Percentiles rank a stretch among this genome's conserved stretches.
Conservation (phyloP, 2,329 filamentous ascomycete species). For the Paecilomyces sp. region DNA sequence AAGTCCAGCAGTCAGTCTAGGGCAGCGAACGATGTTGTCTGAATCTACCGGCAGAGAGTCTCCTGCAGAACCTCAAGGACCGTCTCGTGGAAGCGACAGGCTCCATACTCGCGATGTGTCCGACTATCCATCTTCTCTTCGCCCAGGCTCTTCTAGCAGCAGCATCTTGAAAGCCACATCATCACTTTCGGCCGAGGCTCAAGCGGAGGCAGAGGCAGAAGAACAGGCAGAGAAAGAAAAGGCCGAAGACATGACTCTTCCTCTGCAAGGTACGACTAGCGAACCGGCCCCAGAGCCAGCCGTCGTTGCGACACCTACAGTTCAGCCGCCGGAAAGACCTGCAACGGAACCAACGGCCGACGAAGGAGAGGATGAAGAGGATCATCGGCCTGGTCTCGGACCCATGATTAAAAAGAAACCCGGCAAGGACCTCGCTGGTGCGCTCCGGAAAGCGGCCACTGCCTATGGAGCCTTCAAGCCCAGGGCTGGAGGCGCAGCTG, state of each 20-base stretch:
- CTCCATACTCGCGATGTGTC: constrained; percentile 11
- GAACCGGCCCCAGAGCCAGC: not conserved
- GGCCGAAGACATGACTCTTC: constrained; percentile 13
- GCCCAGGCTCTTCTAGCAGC: constrained; percentile 12
- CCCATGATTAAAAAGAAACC: constrained; percentile 86
- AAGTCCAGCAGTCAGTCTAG: constrained; percentile 19
- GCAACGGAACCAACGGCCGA: constrained; percentile 24
- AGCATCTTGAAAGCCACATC: constrained; percentile 5
- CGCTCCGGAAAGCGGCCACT: constrained; percentile 72
- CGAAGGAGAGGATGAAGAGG: constrained; percentile 44
- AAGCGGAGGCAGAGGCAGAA: constrained; percentile 10
- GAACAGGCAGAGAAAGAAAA: constrained; percentile 6
- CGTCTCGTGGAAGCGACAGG: constrained; percentile 23
- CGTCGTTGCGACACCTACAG: constrained; percentile 5
- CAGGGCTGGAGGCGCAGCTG: constrained; percentile 76
- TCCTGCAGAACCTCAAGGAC: constrained; percentile 20
- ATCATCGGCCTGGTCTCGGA: constrained; percentile 67
- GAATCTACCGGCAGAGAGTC: constrained; percentile 17
- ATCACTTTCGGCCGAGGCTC: constrained; percentile 7
- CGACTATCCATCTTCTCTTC: constrained; percentile 14
- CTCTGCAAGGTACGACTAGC: not conserved
- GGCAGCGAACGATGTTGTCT: constrained; percentile 20
- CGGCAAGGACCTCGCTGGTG: constrained; percentile 62
- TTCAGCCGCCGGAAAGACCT: constrained; percentile 8
- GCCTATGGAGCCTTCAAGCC: constrained; percentile 73